Evolutionary conservation across 192 early-diverging fungal genomes (phyloP).

Genomic region (Umbelopsis sp.): DNA sequence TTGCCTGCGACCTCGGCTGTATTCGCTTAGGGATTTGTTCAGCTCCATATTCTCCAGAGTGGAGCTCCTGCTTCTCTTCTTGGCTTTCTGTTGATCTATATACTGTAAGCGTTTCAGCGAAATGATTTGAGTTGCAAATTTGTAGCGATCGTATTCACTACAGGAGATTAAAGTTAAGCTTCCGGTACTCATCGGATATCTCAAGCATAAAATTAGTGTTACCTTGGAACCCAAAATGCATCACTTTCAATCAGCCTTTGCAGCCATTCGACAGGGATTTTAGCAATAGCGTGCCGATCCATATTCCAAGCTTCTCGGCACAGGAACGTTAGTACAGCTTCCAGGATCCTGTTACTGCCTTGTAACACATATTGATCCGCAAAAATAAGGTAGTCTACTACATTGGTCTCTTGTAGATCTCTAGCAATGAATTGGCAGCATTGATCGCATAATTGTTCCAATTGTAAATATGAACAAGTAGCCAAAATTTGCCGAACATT

Average conservation of each 20-base stretch:
- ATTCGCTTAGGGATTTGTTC: not conserved
- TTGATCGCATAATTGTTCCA: constrained; percentile 48
- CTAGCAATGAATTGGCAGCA: constrained; percentile 39
- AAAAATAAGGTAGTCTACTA: constrained; percentile 48
- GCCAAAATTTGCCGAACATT: constrained; percentile 53
- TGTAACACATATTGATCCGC: constrained; percentile 43
- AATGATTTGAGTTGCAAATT: constrained; percentile 42
- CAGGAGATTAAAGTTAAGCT: not conserved
- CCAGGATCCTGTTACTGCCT: constrained; percentile 46
- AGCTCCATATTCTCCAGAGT: not conserved
- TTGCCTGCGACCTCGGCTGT: constrained; percentile 4
- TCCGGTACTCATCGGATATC: not conserved
- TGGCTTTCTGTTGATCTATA: not conserved
- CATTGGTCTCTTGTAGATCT: constrained; percentile 35
- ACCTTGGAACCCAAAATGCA: constrained; percentile 61
- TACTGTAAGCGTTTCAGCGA: constrained; percentile 25
- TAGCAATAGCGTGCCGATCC: constrained; percentile 38
- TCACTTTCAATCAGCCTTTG: constrained; percentile 49
- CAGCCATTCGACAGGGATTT: constrained; percentile 48
- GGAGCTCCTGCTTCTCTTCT: constrained; percentile 4
- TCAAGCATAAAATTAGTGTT: not conserved
- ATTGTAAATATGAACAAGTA: constrained; percentile 49
- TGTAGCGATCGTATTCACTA: constrained; percentile 59
- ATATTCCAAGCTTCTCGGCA: constrained; percentile 56
- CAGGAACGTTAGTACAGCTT: constrained; percentile 53